phyloP scores from a whole-genome alignment of 805 yeast species.

The Saccharomycopsis vini region DNA sequence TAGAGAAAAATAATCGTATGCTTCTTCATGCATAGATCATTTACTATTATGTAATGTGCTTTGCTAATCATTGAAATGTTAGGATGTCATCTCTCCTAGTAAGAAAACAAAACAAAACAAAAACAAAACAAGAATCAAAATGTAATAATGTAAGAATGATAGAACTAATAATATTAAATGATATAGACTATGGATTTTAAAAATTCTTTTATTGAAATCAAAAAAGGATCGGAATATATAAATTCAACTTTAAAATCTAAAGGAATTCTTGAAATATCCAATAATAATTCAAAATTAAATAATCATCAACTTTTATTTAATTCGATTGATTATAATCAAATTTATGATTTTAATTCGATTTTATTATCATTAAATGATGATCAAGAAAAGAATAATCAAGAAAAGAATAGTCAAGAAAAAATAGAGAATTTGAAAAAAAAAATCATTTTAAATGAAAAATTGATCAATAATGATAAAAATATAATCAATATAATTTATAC shows the following conservation, averaged over 20 bases:
- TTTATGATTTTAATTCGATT: conserved; percentile 4
- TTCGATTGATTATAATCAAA: conserved; percentile 5
- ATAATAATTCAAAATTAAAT: background rate
- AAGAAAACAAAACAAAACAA: too few species aligned
- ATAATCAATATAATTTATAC: conserved; percentile 14
- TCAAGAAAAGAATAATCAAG: background rate
- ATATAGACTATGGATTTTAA: conserved; percentile 13
- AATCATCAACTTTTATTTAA: conserved; percentile 3
- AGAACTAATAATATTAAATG: too few species aligned
- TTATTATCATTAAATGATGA: background rate
- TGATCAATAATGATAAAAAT: conserved; percentile 15
- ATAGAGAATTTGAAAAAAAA: conserved; percentile 3
- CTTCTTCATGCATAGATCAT: too few species aligned
- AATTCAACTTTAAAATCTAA: conserved; percentile 6
- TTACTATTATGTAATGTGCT: too few species aligned
- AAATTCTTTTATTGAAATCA: conserved; percentile 11
- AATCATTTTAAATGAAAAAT: conserved; percentile 6
- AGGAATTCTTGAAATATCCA: conserved; percentile 8
- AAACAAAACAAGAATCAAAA: too few species aligned
- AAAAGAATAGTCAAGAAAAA: background rate
- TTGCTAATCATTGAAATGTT: too few species aligned
- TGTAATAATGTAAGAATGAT: too few species aligned
- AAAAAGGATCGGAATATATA: conserved; percentile 11
- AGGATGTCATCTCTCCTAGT: too few species aligned
- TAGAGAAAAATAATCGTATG: too few species aligned